Percentiles rank a stretch among this genome's conserved stretches.
Conservation (phyloP, 768 basidiomycete species). For the Punctularia strigosozonata region DNA sequence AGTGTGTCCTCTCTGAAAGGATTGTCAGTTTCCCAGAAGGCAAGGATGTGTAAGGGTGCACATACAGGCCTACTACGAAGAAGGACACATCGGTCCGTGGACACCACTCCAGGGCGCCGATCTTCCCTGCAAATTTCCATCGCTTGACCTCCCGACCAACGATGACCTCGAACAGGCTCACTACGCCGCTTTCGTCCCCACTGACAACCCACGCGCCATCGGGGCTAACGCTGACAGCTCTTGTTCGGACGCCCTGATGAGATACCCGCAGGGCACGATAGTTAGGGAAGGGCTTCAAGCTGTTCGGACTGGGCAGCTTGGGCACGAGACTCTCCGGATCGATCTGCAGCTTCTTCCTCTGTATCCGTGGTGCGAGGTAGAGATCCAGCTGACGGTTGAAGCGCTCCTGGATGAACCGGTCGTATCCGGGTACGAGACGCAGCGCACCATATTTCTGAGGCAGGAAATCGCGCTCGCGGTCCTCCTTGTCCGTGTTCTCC, state of each 20-base stretch:
- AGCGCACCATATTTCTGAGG: slow-evolving; percentile 79
- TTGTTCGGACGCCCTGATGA: slow-evolving; percentile 56
- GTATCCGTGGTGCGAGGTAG: slow-evolving; percentile 90
- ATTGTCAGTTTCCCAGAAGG: not conserved
- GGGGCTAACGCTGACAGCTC: slow-evolving; percentile 73
- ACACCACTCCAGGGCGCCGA: slow-evolving; percentile 89
- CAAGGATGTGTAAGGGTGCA: slow-evolving; percentile 11
- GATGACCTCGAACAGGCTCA: slow-evolving; percentile 85
- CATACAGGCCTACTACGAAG: slow-evolving; percentile 73
- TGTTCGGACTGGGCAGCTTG: slow-evolving; percentile 85
- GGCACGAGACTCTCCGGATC: slow-evolving; percentile 88
- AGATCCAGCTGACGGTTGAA: slow-evolving; percentile 92
- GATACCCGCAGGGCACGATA: slow-evolving; percentile 62
- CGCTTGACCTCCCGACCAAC: slow-evolving; percentile 81
- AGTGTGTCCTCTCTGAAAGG: slow-evolving; percentile 62
- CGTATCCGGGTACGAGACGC: slow-evolving; percentile 86
- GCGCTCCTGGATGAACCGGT: slow-evolving; percentile 84
- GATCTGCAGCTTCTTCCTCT: slow-evolving; percentile 78
- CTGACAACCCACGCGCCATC: slow-evolving; percentile 87
- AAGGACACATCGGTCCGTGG: slow-evolving; percentile 74
- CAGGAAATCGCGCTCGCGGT: slow-evolving; percentile 81
- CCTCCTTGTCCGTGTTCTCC: slow-evolving; percentile 76
- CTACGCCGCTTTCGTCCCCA: slow-evolving; percentile 80
- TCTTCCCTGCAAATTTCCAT: slow-evolving; percentile 72
- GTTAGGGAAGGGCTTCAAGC: slow-evolving; percentile 88